Evolutionary conservation across 306 rosid genomes (phyloP), one percentile per base, ranked within the genome.

Genomic region (Quercus engelmannii): DNA sequence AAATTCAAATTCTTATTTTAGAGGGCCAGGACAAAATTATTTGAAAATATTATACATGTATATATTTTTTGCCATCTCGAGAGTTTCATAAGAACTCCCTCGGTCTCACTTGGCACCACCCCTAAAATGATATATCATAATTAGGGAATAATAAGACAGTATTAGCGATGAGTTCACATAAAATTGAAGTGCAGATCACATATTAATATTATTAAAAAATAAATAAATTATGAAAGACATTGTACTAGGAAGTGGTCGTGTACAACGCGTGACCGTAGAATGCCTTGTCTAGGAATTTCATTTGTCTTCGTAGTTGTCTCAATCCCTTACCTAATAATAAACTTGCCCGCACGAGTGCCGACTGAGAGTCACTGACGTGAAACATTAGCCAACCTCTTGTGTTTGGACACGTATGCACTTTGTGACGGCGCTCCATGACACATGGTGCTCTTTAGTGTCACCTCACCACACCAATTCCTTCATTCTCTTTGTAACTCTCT

Each of bases 151-250:
- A 10, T 11, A 46, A 9, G 4, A 46, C 4, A 2, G 3, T 46
- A 49, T 49, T 49, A 3, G 3, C 1, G 0, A 13, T 12, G 1
- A 6, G 1, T 49, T 12, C 0, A 13, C 0, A 3, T 11, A 0
- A 12, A 49, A 49, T 2, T 11, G 0, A 12, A 3, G 0, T 3
- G 0, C 0, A 1, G 0, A 49, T 49, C 1, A 3, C 17, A 12
- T 10, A 1, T 49, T 49, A 49, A 3, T 10, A 49, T 13, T 3
- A 11, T 2, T 1, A 46, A 0, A 49, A 8, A 38, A 49, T 0
- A 12, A 46, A 46, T 1, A 35, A 49, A 10, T 49, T 49, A 13
- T 12, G 54, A 2, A 49, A 49, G 15, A 49, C 4, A 3, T 49
- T 49, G 17, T 3, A 12, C 5, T 12, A 49, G 14, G 4, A 49